Percentiles rank a stretch among this genome's conserved stretches.
These are phyloP conservation scores for Phytophthora sansomeana DNA, from an alignment of 352 stramenopile species.

Conservation along the genomic window DNA sequence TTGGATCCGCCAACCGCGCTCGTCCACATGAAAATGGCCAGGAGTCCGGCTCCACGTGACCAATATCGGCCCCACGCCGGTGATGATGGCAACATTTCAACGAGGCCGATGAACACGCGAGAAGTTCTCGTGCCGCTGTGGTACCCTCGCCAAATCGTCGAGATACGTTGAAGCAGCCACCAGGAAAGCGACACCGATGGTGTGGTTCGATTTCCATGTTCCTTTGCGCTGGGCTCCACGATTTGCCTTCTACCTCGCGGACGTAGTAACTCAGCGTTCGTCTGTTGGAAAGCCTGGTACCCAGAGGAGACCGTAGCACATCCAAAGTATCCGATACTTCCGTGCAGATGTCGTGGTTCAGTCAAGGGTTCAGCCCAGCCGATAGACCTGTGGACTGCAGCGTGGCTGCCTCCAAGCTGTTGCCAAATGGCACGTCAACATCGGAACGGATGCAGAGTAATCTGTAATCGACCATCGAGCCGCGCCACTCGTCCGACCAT, in stretches of 20 bases:
- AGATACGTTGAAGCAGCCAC: neutral
- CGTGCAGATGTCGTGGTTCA: neutral
- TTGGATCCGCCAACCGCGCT: neutral
- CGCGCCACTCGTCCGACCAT: slow-evolving; percentile 16
- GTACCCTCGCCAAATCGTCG: neutral
- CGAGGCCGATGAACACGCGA: neutral
- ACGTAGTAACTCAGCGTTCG: neutral
- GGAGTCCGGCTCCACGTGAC: neutral
- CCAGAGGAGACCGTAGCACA: neutral
- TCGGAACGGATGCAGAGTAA: neutral
- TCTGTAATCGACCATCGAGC: neutral
- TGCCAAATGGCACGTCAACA: slow-evolving; percentile 1
- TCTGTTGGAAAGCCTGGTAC: slow-evolving; percentile 8
- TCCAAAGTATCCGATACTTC: neutral
- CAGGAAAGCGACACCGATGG: neutral
- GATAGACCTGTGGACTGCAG: too few relatives aligned
- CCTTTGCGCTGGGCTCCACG: neutral
- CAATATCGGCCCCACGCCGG: neutral
- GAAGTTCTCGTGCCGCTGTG: neutral
- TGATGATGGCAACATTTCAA: neutral
- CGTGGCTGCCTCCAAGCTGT: neutral
- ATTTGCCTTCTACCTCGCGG: neutral
- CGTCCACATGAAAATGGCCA: neutral
- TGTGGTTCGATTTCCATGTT: neutral
- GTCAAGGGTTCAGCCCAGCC: neutral